Evolutionary conservation across 495 filamentous ascomycete species (phyloP).

Genomic region (Filosporella fistucella): DNA sequence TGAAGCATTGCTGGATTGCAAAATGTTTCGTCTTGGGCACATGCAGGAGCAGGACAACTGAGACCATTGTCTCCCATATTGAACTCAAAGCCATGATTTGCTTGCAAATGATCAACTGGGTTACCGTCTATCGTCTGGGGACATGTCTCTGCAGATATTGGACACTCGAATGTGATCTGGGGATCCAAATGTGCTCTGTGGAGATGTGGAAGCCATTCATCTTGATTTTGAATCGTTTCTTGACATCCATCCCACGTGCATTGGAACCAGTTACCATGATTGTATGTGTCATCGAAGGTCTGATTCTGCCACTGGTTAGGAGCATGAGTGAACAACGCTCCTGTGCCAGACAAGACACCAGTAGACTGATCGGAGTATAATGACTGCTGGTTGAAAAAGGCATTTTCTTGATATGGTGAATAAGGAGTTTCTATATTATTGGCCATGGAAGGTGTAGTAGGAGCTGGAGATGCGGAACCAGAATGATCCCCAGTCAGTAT

Average conservation of each 20-base stretch:
- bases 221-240: background rate
- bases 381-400: background rate
- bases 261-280: slow-evolving; percentile 3
- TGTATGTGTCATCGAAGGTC: background rate
- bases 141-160: slow-evolving; percentile 12
- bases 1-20: slow-evolving; percentile 15
- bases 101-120: slow-evolving; percentile 19
- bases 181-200: slow-evolving; percentile 20
- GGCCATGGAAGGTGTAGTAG: slow-evolving; percentile 11
- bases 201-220: slow-evolving; percentile 17
- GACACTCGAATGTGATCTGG: slow-evolving; percentile 17
- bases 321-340: slow-evolving; percentile 2
- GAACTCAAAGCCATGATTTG: slow-evolving; percentile 17
- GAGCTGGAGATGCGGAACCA: slow-evolving; percentile 3
- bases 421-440: slow-evolving; percentile 9
- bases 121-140: slow-evolving; percentile 7
- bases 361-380: background rate
- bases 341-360: slow-evolving; percentile 4
- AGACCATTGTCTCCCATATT: slow-evolving; percentile 5
- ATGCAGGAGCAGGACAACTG: slow-evolving; percentile 17
- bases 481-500: background rate
- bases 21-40: slow-evolving; percentile 7
- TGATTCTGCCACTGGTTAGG: slow-evolving; percentile 5
- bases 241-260: slow-evolving; percentile 19
- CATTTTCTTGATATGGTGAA: slow-evolving; percentile 1